Evolutionary conservation across 2,329 filamentous ascomycete genomes (phyloP).

Genomic region (Calonectria leucothoes): DNA sequence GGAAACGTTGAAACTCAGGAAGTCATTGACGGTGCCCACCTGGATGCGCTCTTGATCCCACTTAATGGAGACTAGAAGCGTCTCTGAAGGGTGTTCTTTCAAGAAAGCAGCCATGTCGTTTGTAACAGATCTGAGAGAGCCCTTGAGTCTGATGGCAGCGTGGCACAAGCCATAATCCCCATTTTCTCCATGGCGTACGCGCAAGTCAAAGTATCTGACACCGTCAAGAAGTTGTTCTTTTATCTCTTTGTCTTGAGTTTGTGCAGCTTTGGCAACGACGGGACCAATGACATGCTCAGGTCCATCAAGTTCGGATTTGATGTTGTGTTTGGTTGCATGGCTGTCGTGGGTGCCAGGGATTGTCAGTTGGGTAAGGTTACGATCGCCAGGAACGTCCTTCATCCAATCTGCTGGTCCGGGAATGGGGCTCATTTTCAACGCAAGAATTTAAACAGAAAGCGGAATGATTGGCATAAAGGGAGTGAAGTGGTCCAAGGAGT

Average conservation of each 20-base stretch:
- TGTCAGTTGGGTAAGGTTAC: constrained; percentile 3
- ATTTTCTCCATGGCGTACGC: neutral
- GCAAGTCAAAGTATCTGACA: neutral
- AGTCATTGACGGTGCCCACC: neutral
- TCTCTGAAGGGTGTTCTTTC: neutral
- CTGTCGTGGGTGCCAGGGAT: constrained; percentile 12
- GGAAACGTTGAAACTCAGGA: neutral
- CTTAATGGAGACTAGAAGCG: neutral
- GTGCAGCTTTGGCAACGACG: neutral
- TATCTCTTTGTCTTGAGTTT: neutral
- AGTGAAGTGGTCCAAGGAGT: neutral
- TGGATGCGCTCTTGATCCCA: constrained; percentile 5
- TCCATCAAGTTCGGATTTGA: neutral
- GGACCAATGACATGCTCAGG: neutral
- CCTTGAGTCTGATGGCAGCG: neutral
- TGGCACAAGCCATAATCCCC: constrained; percentile 1
- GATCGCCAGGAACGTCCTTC: constrained; percentile 1
- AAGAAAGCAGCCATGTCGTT: neutral
- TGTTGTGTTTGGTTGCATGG: constrained; percentile 1
- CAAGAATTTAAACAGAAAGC: neutral
- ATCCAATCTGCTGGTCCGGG: constrained; percentile 1
- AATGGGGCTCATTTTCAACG: neutral
- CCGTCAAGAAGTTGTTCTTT: neutral
- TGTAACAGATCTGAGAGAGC: neutral
- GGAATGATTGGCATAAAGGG: neutral